A percentile compares a stretch with the other conserved stretches of the same genome.
phyloP scores from a whole-genome alignment of 164 flowering plant genomes.

The Liquidambar formosana region DNA sequence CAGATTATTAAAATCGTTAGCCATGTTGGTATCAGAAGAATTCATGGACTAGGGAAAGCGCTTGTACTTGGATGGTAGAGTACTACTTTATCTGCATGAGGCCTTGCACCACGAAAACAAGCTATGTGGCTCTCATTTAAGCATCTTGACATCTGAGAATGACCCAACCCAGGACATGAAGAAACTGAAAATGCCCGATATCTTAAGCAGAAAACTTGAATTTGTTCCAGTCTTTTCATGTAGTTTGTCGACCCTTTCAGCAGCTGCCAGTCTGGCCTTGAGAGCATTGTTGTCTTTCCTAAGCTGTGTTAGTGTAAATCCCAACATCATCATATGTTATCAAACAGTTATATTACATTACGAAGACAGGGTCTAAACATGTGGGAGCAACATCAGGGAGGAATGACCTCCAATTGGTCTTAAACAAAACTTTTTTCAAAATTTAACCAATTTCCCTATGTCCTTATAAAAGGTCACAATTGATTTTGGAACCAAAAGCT shows the following conservation, averaged over 20 bases:
- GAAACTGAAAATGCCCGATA: constrained; percentile 8
- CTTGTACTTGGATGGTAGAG: too few species aligned
- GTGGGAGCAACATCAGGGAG: background rate
- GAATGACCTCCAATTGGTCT: background rate
- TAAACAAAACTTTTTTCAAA: background rate
- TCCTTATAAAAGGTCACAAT: background rate
- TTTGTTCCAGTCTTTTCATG: constrained; percentile 1
- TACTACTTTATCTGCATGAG: too few species aligned
- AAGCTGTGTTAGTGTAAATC: constrained; percentile 36
- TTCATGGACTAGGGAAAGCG: too few species aligned
- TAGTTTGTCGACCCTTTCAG: constrained; percentile 8
- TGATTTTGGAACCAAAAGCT: background rate
- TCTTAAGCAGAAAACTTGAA: background rate
- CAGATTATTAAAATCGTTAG: too few species aligned
- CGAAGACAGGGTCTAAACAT: too few species aligned
- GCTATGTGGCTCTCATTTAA: background rate
- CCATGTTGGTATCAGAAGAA: too few species aligned
- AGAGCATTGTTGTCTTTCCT: constrained; percentile 47
- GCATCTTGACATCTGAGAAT: background rate
- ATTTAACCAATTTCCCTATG: background rate
- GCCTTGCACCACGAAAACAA: too few species aligned
- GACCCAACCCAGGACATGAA: constrained; percentile 13
- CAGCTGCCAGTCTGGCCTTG: constrained; percentile 27
- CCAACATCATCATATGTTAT: background rate
- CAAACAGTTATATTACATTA: background rate